Base-by-base conservation (phyloP, 2,329 filamentous ascomycete genomes). In the Diplodia seriata region DNA sequence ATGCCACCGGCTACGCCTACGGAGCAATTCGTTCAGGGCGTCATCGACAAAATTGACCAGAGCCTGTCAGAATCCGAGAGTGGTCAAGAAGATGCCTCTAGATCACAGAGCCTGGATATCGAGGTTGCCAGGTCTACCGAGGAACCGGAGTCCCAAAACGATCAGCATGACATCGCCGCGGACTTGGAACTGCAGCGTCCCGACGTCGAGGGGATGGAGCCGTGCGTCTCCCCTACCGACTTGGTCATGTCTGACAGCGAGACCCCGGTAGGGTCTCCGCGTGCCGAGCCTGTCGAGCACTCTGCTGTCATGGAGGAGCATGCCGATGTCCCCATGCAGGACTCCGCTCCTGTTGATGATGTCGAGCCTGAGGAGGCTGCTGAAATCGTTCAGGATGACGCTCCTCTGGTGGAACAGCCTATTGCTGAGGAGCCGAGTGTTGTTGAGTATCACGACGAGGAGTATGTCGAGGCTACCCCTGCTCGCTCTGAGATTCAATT, bases 41-140 rank as follows among this genome's bases (percentile, higher is more conserved):
- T 68, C 49, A 68, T 68, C 29, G 66, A 64, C 31, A 64, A 64
- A 12, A 40, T 68, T 14, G 66, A 68, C 15, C 51, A 63, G n/a
- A 61, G 59, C n/a, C 56, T 68, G 29, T 40, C 51, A 1, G 66
- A 68, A 31, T 38, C 66, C 2, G 55, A 61, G 33, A 53, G 49
- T 18, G 20, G 14, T 12, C 54, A 67, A 43, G n/a, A 61, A 15
- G 55, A 43, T 7, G 36, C 18, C 15, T 5, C 20, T 2, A 15
- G 20, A 36, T 6, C 33, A 23, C 23, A 33, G 4, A 68, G 33
- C 11, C 56, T 36, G 33, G 66, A 57, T 1, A 47, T 59, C 31
- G 64, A 67, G 43, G 64, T 29, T n/a, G 36, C 54, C 14, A 40
- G 33, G 20, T 67, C 43, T 3, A 38, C 23, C 8, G 66, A 68